Conservation (phyloP, 2,329 filamentous ascomycete species). For the Fusarium sp. region DNA sequence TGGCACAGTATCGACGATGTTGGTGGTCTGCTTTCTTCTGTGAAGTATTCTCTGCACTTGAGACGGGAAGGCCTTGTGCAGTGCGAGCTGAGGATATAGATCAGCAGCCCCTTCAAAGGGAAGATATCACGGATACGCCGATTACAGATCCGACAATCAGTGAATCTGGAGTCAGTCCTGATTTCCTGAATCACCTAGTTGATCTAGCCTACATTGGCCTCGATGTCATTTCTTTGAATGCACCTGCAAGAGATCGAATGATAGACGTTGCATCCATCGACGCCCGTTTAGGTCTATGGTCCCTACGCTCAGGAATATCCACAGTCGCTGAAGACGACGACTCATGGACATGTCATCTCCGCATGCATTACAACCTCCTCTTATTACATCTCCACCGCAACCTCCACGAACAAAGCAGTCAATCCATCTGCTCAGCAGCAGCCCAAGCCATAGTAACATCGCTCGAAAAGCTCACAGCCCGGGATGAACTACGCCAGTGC, state of each 20-base stretch:
- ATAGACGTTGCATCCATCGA: constrained; percentile 39
- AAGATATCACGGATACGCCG: constrained; percentile 36
- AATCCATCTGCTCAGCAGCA: constrained; percentile 40
- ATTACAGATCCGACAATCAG: background rate
- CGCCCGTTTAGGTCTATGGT: constrained; percentile 40
- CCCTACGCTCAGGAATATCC: constrained; percentile 39
- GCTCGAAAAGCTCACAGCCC: constrained; percentile 33
- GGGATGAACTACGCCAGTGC: constrained; percentile 37
- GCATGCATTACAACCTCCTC: constrained; percentile 43
- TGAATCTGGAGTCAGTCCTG: constrained; percentile 10
- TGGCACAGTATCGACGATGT: constrained; percentile 39
- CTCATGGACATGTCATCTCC: constrained; percentile 36
- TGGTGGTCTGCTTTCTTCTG: constrained; percentile 43
- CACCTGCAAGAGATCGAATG: constrained; percentile 24
- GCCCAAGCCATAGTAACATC: constrained; percentile 41
- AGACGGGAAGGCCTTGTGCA: constrained; percentile 40
- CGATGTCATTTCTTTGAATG: constrained; percentile 36
- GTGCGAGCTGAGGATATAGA: constrained; percentile 42
- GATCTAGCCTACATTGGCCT: constrained; percentile 40
- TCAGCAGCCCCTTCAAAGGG: constrained; percentile 29
- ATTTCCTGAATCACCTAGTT: constrained; percentile 40
- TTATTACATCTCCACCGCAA: constrained; percentile 41
- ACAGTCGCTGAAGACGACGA: constrained; percentile 38
- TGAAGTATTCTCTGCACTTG: constrained; percentile 38
- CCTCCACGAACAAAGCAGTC: constrained; percentile 27